Base-by-base conservation (phyloP, 495 filamentous ascomycete genomes). In the Tuber indicum region DNA sequence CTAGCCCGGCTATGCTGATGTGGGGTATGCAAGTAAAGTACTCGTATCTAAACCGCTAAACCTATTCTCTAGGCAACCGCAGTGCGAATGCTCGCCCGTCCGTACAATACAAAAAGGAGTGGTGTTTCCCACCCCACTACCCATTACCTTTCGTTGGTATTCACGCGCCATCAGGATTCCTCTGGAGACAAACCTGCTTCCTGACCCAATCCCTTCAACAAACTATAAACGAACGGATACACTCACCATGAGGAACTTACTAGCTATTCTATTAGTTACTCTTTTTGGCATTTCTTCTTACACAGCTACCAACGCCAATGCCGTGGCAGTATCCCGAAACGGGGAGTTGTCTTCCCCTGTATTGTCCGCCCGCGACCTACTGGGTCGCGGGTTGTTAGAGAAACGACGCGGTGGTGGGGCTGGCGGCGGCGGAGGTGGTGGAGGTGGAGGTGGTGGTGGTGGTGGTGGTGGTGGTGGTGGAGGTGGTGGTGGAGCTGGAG, bases 401-500 rank as follows among this genome's bases (percentile, higher is more conserved):
- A 81, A 76, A 46, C 79, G 79, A 9, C 79, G 79, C 66, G 79
- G 79, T 32, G 79, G 77, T 52, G 79, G 79, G 10, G 75, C 74
- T 62, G 36, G 79, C 5, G 71, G 79, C 0, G 77, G 79, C 12
- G 73, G 79, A 7, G 74, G 79, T 4, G 74, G 79, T 43, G 70
- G 74, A 8, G 44, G 58, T 36, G 36, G 79, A 9, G 41, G 77
- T 21, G 69, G 72, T 39, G 46, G 72, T 9, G 7, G 77, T 0
- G 66, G 69, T 17, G 43, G 76, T 43, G 70, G 76, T 23, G 71
- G 77, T 17, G 26, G 79, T 32, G 23, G 44, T 43, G 76, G 78
- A 36, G 73, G 76, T 41, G 71, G 49, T 21, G 36, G 14, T 23
- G 14, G 41, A 14, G 12, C n/a, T 44, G 8, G 23, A 10, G 45